A percentile compares a stretch with the other conserved stretches of the same genome.
Conservation (phyloP, 805 yeast genomes). For the Yarrowia deformans region DNA sequence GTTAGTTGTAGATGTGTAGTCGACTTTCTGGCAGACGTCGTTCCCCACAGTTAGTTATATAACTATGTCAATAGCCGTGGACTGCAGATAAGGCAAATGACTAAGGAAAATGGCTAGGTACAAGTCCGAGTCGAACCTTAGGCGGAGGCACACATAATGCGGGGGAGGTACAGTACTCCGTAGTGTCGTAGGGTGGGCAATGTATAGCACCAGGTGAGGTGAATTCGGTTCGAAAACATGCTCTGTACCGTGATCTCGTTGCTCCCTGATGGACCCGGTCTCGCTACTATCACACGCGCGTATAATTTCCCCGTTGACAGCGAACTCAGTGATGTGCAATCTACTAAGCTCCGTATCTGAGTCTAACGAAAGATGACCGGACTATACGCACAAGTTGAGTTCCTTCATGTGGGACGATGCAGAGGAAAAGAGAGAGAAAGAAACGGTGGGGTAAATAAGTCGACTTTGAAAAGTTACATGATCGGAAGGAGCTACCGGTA, state of each 20-base stretch:
- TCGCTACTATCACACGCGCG: no score
- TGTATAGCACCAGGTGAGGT: background rate
- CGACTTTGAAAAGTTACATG: background rate
- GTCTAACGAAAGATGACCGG: background rate
- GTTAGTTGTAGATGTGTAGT: slow-evolving; percentile 3
- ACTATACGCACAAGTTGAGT: background rate
- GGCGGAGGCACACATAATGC: no score
- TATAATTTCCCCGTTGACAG: background rate
- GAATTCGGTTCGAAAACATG: no score
- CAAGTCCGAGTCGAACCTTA: slow-evolving; percentile 17
- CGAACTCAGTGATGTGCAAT: background rate
- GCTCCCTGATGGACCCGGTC: no score
- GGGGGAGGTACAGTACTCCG: background rate
- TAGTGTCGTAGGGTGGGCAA: background rate
- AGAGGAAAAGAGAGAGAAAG: background rate
- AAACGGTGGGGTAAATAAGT: background rate
- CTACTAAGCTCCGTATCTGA: background rate
- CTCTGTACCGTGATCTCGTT: no score
- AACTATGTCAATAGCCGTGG: slow-evolving; percentile 14
- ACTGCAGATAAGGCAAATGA: slow-evolving; percentile 18
- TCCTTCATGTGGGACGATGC: background rate
- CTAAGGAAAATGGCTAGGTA: background rate
- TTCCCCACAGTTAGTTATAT: slow-evolving; percentile 28
- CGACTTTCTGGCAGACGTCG: background rate
- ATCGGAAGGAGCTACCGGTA: no score